Evolutionary conservation across 768 basidiomycete genomes (phyloP), one percentile per base, ranked within the genome.

Genomic region (Termitomyces sp.): DNA sequence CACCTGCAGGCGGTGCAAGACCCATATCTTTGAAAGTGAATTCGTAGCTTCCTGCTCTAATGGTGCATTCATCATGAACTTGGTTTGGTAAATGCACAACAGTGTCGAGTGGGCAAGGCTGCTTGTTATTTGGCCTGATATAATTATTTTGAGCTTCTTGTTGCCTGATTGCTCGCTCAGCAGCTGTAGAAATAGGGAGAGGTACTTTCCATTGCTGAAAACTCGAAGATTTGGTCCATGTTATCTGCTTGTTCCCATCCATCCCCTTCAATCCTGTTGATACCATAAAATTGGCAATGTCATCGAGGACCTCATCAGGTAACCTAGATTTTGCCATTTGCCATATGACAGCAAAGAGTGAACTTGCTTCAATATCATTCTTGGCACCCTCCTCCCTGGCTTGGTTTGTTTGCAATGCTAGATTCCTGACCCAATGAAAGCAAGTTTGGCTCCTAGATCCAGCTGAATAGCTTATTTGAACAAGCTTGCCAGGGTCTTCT

Each of bases 371-470:
- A 0, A 16, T 10, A n/a, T 49, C 48, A 6, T 19, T 37, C 17
- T 49, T 23, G 2, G 48, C 48, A 11, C 32, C 48, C 9, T 17
- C 19, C 10, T 32, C 6, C n/a, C 48, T 32, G 1, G 34, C 10
- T 10, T 14, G 2, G 1, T 41, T 4, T 25, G 39, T 16, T 6
- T 9, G 25, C 7, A 14, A 41, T 25, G 32, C 10, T 3, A 66
- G 7, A 14, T 66, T 66, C 2, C 53, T 19, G 7, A 57, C 65
- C 61, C 63, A 64, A 17, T 62, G 39, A 37, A 66, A 62, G 0
- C 21, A 17, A 3, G 61, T 63, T 5, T 30, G 3, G 21, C 56
- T 63, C 2, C 59, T 37, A 1, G 65, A 51, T 2, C 65, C 63
- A 17, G 65, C 59, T 7, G 63, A 62, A 39, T 58, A 66, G 6